Conservation (phyloP, 2,329 filamentous ascomycete species). For the Xylaria sp. region DNA sequence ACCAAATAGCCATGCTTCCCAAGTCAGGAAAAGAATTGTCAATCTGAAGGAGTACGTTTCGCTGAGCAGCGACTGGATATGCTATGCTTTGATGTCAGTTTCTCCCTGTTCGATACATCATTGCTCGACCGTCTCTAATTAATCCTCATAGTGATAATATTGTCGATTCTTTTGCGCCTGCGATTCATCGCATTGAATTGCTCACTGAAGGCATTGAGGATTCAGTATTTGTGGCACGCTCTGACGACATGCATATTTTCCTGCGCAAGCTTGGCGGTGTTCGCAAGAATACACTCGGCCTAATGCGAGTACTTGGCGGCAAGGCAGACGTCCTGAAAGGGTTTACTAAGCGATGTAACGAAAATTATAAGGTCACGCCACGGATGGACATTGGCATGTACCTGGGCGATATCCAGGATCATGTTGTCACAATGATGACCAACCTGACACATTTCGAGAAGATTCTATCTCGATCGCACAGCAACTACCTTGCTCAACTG, state of each 20-base stretch:
- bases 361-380: constrained; percentile 93
- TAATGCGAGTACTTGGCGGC: constrained; percentile 90
- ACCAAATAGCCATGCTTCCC: constrained; percentile 82
- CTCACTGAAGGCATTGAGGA: constrained; percentile 95
- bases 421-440: constrained; percentile 99
- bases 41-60: constrained; percentile 94
- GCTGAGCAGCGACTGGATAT: constrained; percentile 97
- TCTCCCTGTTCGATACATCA: not conserved
- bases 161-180: constrained; percentile 91
- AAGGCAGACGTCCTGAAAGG: constrained; percentile 98
- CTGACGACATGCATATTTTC: constrained; percentile 87
- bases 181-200: constrained; percentile 83
- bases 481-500: constrained; percentile 94
- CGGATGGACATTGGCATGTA: constrained; percentile 97
- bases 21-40: constrained; percentile 89
- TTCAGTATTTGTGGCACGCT: constrained; percentile 88
- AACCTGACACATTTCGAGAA: constrained; percentile 96
- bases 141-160: constrained; percentile 76
- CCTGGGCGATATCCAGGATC: constrained; percentile 96
- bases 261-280: constrained; percentile 86
- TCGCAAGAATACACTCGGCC: constrained; percentile 91
- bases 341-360: constrained; percentile 98
- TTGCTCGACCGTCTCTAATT: constrained; percentile 32
- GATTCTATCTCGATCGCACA: constrained; percentile 91
- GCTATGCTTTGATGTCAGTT: constrained; percentile 91